Percentiles rank a stretch among this genome's conserved stretches.
Conservation (phyloP, 495 filamentous ascomycete genomes). For the Apiosordaria backusii region DNA sequence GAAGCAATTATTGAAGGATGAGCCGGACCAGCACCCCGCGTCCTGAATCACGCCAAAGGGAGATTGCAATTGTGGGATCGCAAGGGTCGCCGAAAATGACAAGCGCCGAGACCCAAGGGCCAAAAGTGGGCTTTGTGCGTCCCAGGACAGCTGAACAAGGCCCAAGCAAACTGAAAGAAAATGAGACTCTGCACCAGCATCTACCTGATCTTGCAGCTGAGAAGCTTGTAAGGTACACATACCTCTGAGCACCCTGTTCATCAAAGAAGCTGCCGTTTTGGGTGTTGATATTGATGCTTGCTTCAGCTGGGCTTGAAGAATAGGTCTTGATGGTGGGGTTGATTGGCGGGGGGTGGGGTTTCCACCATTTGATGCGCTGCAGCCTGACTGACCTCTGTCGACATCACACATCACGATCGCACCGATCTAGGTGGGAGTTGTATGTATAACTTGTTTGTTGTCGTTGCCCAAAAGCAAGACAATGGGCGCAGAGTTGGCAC, state of each 20-base stretch:
- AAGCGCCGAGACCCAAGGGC: not conserved
- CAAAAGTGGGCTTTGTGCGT: not conserved
- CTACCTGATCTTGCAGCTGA: not conserved
- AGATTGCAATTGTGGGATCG: not conserved
- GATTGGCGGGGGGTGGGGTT: not conserved
- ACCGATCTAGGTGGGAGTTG: not conserved
- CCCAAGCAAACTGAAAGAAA: not conserved
- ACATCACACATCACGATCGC: not conserved
- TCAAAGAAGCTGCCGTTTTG: not conserved
- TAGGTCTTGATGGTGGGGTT: not conserved
- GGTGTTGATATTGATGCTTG: not conserved
- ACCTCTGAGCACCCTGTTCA: not conserved
- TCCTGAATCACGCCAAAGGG: not conserved
- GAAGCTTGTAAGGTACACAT: not conserved
- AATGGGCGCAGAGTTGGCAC: not conserved
- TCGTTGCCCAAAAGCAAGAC: not conserved
- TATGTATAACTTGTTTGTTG: not conserved
- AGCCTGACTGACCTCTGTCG: not conserved
- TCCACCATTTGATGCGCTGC: not conserved
- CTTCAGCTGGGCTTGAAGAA: not conserved
- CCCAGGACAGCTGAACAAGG: not conserved
- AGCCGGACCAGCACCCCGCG: not conserved
- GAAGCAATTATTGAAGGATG: not conserved
- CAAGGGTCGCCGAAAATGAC: not conserved
- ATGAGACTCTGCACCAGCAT: not conserved